These are phyloP conservation scores for Lathyrus tuberosus DNA, from an alignment of 306 rosid genomes.

Conservation along the genomic window DNA sequence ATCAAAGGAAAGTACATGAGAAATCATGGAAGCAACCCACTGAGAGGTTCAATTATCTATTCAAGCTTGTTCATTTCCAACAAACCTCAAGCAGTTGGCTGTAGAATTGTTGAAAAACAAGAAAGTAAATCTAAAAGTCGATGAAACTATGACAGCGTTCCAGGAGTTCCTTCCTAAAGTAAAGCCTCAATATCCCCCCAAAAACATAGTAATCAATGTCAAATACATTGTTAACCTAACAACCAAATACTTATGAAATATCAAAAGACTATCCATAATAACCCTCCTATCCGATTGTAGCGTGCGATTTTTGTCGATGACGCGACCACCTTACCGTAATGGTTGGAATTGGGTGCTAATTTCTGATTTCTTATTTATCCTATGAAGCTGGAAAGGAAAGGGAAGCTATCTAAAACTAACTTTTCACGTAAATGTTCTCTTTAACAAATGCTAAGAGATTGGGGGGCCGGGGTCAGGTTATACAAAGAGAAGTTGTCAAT, in stretches of 20 bases:
- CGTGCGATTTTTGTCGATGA: too few species aligned
- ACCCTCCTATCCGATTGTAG: conserved; percentile 64
- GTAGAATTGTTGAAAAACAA: conserved; percentile 82
- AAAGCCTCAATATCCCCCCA: conserved; percentile 95
- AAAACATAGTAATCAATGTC: conserved; percentile 76
- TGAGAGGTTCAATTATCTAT: conserved; percentile 78
- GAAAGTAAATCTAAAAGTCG: too few species aligned
- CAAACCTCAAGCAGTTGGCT: conserved; percentile 88
- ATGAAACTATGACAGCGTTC: conserved; percentile 72
- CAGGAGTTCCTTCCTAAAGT: conserved; percentile 85
- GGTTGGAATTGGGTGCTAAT: too few species aligned
- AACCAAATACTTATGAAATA: conserved; percentile 95
- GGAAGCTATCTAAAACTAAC: too few species aligned
- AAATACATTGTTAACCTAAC: conserved; percentile 75
- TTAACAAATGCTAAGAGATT: too few species aligned
- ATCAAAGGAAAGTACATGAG: conserved; percentile 77
- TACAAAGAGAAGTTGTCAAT: too few species aligned
- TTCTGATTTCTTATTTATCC: too few species aligned
- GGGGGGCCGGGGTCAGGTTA: too few species aligned
- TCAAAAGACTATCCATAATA: conserved; percentile 84
- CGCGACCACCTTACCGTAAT: too few species aligned
- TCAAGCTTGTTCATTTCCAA: conserved; percentile 82
- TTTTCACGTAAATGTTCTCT: too few species aligned
- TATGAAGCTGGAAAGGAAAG: too few species aligned
- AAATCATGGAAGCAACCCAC: conserved; percentile 66